Evolutionary conservation across 208 protist genomes (phyloP), one percentile per base, ranked within the genome.

Genomic region (Leishmania major): DNA sequence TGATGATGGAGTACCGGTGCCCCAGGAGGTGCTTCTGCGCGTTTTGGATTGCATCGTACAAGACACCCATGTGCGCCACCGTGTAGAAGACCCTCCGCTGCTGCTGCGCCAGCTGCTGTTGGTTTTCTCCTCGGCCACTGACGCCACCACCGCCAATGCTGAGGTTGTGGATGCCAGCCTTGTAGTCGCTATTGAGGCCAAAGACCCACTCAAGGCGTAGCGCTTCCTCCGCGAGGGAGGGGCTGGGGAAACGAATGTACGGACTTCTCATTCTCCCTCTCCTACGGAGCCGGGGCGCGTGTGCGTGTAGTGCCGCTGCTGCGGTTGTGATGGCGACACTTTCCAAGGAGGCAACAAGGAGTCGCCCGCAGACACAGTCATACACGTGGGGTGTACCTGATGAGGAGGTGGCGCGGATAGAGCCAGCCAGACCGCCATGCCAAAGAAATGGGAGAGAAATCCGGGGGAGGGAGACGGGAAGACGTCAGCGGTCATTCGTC

Each of bases 131-230:
- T 35, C 28, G 22, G 35, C 51, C 13, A 19, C 53, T 31, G 55
- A n/a, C 51, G 40, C 37, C 57, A 11, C 13, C 15, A 59, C 45
- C 17, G 71, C 69, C 47, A 40, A 60, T 88, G 84, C 92, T 96
- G 60, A 99, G 91, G 82, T 98, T 98, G 84, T 98, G 93, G 51
- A 99, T 92, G 53, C 87, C 82, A 22, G 89, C 88, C 73, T 92
- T 91, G 82, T 92, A 96, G 81, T 98, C 95, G 78, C 95, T 96
- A 87, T 98, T 94, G 43, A 98, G 90, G 37, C 97, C 97, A 86
- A 98, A 98, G 31, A 84, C 92, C 95, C 96, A 99, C 64, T 96
- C 89, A 28, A 99, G 91, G 47, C 79, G 57, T 3, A 98, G 88
- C 47, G 88, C 89, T 57, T 94, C 84, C 81, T 97, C 81, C 25